Evolutionary conservation across 108 stramenopile genomes (phyloP), one percentile per base, ranked within the genome.

Genomic region (Nannochloropsis gaditana): DNA sequence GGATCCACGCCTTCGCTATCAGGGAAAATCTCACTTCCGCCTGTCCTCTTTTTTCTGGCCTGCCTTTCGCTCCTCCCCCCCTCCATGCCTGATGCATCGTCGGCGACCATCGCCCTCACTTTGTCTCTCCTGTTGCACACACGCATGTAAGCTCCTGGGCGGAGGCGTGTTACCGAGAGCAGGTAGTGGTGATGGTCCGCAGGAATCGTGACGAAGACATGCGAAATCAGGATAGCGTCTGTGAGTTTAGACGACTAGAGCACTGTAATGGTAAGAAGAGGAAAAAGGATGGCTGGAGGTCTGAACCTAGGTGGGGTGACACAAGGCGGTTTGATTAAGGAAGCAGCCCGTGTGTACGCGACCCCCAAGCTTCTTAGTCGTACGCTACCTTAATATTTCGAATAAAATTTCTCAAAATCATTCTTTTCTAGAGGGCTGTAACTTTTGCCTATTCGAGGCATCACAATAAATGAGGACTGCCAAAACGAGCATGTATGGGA

Each of bases 121-220:
- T 89, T 85, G n/a, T 83, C 82, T 43, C 73, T 17, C 44, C 85
- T 85, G 43, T 89, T 79, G 41, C 85, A 89, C 6, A 82, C 83
- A 43, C 88, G 84, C 82, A 89, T 85, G 17, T 73, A 19, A 31
- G 11, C 31, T 15, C 85, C 88, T 17, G 85, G 45, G 10, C 85
- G 85, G n/a, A 89, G 80, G 45, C 88, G 85, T 85, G 86, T 83
- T 21, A 89, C 88, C 41, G 80, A 86, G n/a, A 59, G 50, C 11
- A 89, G 59, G 47, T 89, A 89, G 41, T 73, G 88, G 21, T 59
- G 41, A 17, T 89, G 88, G 9, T 83, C 83, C 42, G 45, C 45
- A 9, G 87, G 80, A 11, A 81, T 83, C 42, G 45, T 41, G 11
- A 84, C 83, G 19, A n/a, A n/a, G 19, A n/a, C 59, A n/a, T n/a